Conservation (phyloP, 2,329 filamentous ascomycete genomes). For the Fusarium buharicum region DNA sequence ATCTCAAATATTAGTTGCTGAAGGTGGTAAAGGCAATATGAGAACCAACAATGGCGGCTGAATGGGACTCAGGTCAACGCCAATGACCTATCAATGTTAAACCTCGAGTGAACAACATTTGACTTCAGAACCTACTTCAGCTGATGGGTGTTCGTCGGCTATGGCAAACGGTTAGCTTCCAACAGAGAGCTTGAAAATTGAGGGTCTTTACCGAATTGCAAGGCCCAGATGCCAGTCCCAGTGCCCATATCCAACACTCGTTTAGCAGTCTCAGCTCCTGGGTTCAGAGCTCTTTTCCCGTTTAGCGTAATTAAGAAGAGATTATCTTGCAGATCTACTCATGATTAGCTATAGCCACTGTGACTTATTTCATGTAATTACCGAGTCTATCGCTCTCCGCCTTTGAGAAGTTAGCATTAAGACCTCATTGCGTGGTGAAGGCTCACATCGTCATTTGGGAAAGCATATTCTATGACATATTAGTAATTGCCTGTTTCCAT, state of each 20-base stretch:
- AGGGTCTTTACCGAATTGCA: conserved; percentile 4
- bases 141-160: conserved; percentile 25
- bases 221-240: conserved; percentile 27
- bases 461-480: conserved; percentile 13
- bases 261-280: conserved; percentile 15
- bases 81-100: conserved; percentile 15
- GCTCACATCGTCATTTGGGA: conserved; percentile 31
- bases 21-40: accelerated
- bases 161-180: background rate
- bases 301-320: conserved; percentile 19
- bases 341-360: background rate
- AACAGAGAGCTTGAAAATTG: too few relatives aligned
- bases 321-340: conserved; percentile 16
- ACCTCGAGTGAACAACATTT: accelerated
- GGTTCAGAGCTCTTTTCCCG: conserved; percentile 25
- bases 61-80: conserved; percentile 25
- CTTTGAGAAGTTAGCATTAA: background rate
- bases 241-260: conserved; percentile 27
- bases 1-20: accelerated
- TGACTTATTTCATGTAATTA: accelerated
- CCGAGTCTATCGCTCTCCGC: conserved; percentile 24
- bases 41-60: conserved; percentile 24
- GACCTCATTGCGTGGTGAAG: accelerated
- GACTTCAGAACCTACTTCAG: background rate
- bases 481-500: accelerated